These are phyloP conservation scores for Mycosphaerella arachidis DNA, from an alignment of 2,329 filamentous ascomycete species.

Conservation along the genomic window DNA sequence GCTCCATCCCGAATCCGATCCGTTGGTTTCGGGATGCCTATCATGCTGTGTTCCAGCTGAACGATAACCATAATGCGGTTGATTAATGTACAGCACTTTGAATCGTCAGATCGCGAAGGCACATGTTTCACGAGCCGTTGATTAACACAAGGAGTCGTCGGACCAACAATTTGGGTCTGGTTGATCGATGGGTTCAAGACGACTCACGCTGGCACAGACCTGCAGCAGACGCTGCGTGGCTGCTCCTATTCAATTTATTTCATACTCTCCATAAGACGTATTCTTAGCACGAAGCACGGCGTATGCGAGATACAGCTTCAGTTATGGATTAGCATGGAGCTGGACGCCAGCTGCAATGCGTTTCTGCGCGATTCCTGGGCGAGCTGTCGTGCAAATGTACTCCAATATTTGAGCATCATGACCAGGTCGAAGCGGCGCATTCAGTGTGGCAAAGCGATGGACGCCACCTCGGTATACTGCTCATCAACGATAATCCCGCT, in stretches of 20 bases:
- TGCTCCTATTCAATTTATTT: background rate
- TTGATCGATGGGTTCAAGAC: background rate
- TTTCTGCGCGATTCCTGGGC: background rate
- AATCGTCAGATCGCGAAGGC: background rate
- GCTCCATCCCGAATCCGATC: background rate
- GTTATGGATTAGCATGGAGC: background rate
- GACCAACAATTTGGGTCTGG: background rate
- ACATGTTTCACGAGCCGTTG: background rate
- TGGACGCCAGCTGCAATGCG: background rate
- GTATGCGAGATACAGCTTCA: background rate
- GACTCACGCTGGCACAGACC: background rate
- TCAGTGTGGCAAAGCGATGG: conserved; percentile 16
- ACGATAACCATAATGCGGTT: background rate
- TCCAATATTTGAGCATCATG: no score
- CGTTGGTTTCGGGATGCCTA: background rate
- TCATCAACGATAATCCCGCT: conserved; percentile 48
- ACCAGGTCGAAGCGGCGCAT: no score
- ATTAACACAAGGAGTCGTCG: background rate
- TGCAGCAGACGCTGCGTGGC: background rate
- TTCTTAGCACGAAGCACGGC: background rate
- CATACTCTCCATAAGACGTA: background rate
- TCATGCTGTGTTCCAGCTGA: background rate
- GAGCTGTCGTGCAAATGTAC: background rate
- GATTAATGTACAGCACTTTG: background rate
- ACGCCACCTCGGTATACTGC: conserved; percentile 49